Conservation (phyloP, 441 rosid genomes). For the Euphorbia corollata region DNA sequence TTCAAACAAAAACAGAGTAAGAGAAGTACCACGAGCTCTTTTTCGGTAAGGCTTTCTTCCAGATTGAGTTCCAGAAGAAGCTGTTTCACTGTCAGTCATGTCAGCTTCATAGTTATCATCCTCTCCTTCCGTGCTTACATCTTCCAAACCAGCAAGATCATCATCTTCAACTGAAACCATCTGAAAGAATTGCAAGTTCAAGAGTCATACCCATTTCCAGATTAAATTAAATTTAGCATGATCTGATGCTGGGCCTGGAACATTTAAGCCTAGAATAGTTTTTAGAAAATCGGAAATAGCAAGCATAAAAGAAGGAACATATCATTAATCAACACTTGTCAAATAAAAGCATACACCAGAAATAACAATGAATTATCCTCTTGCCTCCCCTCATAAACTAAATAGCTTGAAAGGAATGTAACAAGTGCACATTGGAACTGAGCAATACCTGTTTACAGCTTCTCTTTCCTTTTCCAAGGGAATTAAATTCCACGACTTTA, state of each 20-base stretch:
- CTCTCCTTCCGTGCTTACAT: conserved; percentile 88
- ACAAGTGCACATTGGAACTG: background rate
- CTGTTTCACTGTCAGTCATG: conserved; percentile 71
- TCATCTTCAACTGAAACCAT: conserved; percentile 97
- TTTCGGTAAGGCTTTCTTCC: conserved; percentile 72
- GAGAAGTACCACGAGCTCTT: conserved; percentile 60
- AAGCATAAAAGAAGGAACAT: background rate
- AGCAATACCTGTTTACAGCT: conserved; percentile 81
- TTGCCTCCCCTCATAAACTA: conserved; percentile 5
- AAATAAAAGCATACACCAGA: too few species aligned
- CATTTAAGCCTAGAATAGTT: background rate
- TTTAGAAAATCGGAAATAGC: background rate
- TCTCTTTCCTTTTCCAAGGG: conserved; percentile 90
- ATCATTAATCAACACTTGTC: too few species aligned
- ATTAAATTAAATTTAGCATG: background rate
- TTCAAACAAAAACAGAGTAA: conserved; percentile 9
- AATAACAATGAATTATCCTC: background rate
- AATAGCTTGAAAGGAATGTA: background rate
- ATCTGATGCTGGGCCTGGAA: background rate
- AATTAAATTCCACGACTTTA: conserved; percentile 68
- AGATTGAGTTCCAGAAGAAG: conserved; percentile 57
- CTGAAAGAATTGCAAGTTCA: conserved; percentile 35
- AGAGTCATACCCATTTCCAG: conserved; percentile 12
- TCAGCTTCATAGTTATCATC: conserved; percentile 97
- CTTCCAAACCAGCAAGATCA: conserved; percentile 98